A percentile compares a stretch with the other conserved stretches of the same genome.
phyloP scores from a whole-genome alignment of 1,284 basidiomycete species.

The Porogramme epimiltina region DNA sequence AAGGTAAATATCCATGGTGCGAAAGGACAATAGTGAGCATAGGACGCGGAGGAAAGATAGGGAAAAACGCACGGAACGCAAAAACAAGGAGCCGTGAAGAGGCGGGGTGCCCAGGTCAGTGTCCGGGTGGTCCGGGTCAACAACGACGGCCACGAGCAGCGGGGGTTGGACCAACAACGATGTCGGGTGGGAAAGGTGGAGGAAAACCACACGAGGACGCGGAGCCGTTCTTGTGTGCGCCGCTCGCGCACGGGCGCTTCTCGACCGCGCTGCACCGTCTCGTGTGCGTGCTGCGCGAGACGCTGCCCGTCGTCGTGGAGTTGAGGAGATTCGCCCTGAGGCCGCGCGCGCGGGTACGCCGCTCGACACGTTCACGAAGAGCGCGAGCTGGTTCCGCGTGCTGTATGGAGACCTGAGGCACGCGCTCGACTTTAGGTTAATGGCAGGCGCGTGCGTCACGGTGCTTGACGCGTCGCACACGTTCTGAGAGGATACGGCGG shows the following conservation, averaged over 20 bases:
- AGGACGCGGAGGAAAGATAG: too few relatives aligned
- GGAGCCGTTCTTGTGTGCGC: constrained; percentile 65
- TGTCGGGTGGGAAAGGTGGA: too few relatives aligned
- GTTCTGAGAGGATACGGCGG: constrained; percentile 38
- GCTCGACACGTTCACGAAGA: constrained; percentile 72
- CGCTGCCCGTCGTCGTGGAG: constrained; percentile 71
- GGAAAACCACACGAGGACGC: constrained; percentile 80
- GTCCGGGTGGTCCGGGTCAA: too few relatives aligned
- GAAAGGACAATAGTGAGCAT: too few relatives aligned
- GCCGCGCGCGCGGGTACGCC: constrained; percentile 37
- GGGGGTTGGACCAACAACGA: too few relatives aligned
- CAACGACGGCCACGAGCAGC: too few relatives aligned
- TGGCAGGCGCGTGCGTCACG: constrained; percentile 62
- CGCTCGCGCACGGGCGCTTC: constrained; percentile 64
- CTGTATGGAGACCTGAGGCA: constrained; percentile 71
- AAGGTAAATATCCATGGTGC: too few relatives aligned
- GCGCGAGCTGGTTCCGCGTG: constrained; percentile 79
- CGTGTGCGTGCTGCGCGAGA: constrained; percentile 68
- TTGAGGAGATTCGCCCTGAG: constrained; percentile 53
- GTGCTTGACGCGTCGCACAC: constrained; percentile 71
- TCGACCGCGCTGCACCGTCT: constrained; percentile 64
- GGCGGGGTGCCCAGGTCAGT: too few relatives aligned
- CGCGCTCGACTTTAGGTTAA: constrained; percentile 77
- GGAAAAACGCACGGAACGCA: too few relatives aligned
- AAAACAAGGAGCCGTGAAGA: too few relatives aligned